Evolutionary conservation across 192 early-diverging fungal species (phyloP), one percentile per base, ranked within the genome.

Genomic region (Gryganskiella cystojenkinii): DNA sequence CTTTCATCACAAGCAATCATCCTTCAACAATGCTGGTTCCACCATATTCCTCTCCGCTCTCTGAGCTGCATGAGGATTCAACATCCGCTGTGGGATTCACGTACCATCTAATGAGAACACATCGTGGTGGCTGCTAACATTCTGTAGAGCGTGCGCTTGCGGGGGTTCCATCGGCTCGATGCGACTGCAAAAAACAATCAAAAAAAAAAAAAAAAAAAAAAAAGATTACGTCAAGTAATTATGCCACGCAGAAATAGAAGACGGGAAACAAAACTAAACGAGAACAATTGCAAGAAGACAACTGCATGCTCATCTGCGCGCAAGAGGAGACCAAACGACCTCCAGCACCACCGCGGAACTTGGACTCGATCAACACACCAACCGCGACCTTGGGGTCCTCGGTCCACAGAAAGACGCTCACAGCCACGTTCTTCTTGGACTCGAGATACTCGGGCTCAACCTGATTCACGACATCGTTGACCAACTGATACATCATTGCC

Each of bases 111-210:
- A n/a, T 1, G 60, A 37, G 25, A 78, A 69, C 55, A 34, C 44
- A 25, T 62, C 66, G 31, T 78, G 74, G n/a, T 78, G 67, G 42
- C 64, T 56, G 2, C 19, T 58, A 78, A 78, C 61, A 78, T 71
- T 19, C 65, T 57, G 51, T 72, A 78, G 6, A 83, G n/a, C 1
- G 59, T 72, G 31, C 54, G 17, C 22, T 68, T 64, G 59, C 56
- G 61, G 4, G 82, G 82, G 24, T 45, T 24, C 82, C 82, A 83
- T 19, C 40, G 35, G 20, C 49, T 52, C 22, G 50, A 42, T 9
- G 70, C 64, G 1, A 8, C 59, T 56, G 20, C 19, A 6, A n/a
- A n/a, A n/a, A n/a, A n/a, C n/a, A n/a, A n/a, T n/a, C n/a, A n/a
- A n/a, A n/a, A n/a, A n/a, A n/a, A n/a, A n/a, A n/a, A n/a, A n/a